Percentiles rank a stretch among this genome's conserved stretches.
These are phyloP conservation scores for Podospora pseudopauciseta DNA, from an alignment of 495 filamentous ascomycete genomes.

Conservation along the genomic window DNA sequence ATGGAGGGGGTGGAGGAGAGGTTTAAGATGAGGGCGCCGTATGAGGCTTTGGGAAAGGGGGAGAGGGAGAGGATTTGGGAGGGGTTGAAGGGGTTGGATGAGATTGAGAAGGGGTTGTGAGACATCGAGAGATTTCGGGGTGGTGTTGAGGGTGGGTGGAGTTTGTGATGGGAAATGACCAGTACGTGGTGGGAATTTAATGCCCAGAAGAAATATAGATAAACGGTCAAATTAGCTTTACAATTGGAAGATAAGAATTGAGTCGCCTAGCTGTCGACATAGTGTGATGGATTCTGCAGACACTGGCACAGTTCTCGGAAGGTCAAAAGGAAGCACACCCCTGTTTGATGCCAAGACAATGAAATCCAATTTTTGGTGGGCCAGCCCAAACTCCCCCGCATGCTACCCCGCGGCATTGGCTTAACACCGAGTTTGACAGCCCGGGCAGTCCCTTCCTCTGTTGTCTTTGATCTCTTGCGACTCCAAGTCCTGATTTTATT, in stretches of 20 bases:
- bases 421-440: slow-evolving; percentile 1
- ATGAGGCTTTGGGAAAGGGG: slow-evolving; percentile 48
- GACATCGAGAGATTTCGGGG: background rate
- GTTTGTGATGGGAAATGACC: background rate
- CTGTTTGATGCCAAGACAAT: background rate
- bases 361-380: background rate
- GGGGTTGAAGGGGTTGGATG: slow-evolving; percentile 48
- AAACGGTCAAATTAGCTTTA: background rate
- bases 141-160: background rate
- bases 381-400: background rate
- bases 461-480: background rate
- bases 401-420: background rate
- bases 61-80: slow-evolving; percentile 46
- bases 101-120: slow-evolving; percentile 39
- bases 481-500: background rate
- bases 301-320: background rate
- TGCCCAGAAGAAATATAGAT: background rate
- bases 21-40: slow-evolving; percentile 57
- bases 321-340: background rate
- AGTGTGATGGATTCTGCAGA: background rate
- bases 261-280: too few relatives aligned
- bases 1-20: slow-evolving; percentile 54
- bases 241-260: background rate
- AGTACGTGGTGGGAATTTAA: too few relatives aligned
- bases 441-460: background rate